phyloP scores from a whole-genome alignment of 225 moss, liverwort and hornwort species.

The Rhytidiadelphus loreus region DNA sequence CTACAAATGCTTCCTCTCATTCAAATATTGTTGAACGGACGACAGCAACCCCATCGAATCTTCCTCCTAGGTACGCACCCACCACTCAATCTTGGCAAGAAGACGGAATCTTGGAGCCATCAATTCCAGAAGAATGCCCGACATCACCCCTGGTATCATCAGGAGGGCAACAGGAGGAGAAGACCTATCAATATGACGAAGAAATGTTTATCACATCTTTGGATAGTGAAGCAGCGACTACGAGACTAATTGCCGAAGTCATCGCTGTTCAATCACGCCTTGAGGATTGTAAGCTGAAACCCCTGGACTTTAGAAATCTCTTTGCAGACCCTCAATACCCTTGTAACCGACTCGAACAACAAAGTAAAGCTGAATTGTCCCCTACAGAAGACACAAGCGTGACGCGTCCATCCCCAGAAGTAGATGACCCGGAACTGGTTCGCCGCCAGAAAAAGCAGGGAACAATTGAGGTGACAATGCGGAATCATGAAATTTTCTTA shows the following conservation, averaged over 20 bases:
- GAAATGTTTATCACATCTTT: slow-evolving; percentile 42
- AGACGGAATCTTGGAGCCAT: slow-evolving; percentile 8
- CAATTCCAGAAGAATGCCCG: slow-evolving; percentile 6
- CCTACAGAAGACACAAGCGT: not conserved
- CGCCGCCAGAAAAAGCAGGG: slow-evolving; percentile 19
- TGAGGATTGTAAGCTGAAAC: slow-evolving; percentile 66
- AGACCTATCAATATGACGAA: slow-evolving; percentile 11
- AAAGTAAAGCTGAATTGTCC: not conserved
- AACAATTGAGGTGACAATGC: slow-evolving; percentile 11
- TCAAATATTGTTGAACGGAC: not conserved
- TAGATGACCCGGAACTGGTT: not conserved
- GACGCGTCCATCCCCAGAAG: not conserved
- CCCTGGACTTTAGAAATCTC: slow-evolving; percentile 46
- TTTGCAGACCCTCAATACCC: not conserved
- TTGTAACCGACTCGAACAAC: not conserved
- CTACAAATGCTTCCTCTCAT: not conserved
- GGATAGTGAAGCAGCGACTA: slow-evolving; percentile 66
- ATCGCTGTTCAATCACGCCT: slow-evolving; percentile 71
- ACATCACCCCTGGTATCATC: slow-evolving; percentile 1
- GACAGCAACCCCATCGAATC: not conserved
- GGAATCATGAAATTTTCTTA: slow-evolving; percentile 9
- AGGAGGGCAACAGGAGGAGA: not conserved
- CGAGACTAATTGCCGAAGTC: slow-evolving; percentile 71
- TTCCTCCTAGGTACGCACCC: slow-evolving; percentile 19
- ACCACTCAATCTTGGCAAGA: slow-evolving; percentile 29